Evolutionary conservation across 2,329 filamentous ascomycete genomes (phyloP), one percentile per base, ranked within the genome.

Genomic region (Penicillium decumbens): DNA sequence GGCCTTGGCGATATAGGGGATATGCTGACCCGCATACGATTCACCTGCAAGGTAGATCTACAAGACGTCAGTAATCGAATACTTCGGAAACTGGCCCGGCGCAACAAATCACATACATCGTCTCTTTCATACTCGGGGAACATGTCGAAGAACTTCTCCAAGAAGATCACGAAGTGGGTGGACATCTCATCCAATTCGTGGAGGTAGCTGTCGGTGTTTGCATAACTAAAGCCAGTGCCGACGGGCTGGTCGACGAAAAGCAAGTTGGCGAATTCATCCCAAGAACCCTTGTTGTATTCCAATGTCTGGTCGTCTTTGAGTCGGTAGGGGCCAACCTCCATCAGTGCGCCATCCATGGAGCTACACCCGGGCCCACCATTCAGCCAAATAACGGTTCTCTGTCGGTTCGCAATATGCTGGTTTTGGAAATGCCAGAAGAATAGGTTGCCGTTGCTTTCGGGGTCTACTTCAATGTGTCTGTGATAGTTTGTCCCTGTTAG

Each of bases 381-480:
- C 50, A 98, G 75, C 93, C 95, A 98, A 64, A 98, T 84, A 9
- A 98, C 87, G 2, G 91, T 95, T 50, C 93, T 83, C 69, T 93
- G 88, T 61, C 81, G 83, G 67, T 97, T 88, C 49, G 90, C 92
- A 59, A 98, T 95, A 70, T 98, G 93, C 60, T 88, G 82, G 68
- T 97, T 97, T 68, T 95, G 84, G 68, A 88, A 96, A 65, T 96
- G 89, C 93, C 93, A 98, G 77, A 98, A 98, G 78, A 97, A 98
- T 15, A 98, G 75, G 71, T 97, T 95, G 60, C 89, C 92, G 67
- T 97, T 89, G 68, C 87, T 81, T 58, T 89, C 84, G 18, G 87
- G 81, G 29, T 84, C 87, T 63, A 98, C 80, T 73, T 97, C 91
- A 69, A 98, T 86, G 75, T 98, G 93, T 47, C 90, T 95, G 67